These are phyloP conservation scores for Yarrowia yakushimensis DNA, from an alignment of 805 yeast genomes.

Conservation along the genomic window DNA sequence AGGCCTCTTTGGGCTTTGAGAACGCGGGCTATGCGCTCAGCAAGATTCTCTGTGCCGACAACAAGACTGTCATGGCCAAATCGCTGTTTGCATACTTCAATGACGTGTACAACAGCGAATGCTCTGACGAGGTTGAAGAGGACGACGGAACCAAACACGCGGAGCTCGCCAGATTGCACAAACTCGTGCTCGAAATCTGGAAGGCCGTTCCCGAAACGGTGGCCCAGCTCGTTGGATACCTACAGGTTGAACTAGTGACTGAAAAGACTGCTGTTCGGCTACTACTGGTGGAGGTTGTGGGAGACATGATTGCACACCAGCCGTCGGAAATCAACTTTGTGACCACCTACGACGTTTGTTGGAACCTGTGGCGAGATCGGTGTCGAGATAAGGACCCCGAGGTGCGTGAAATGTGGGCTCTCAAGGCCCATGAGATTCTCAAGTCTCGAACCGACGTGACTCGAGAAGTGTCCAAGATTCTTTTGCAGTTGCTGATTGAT, in stretches of 20 bases:
- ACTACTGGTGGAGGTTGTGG: conserved; percentile 70
- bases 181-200: conserved; percentile 67
- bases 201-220: conserved; percentile 69
- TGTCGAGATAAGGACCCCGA: conserved; percentile 61
- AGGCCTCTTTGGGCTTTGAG: conserved; percentile 30
- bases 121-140: conserved; percentile 33
- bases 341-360: conserved; percentile 55
- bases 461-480: conserved; percentile 33
- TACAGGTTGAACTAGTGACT: conserved; percentile 67
- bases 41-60: conserved; percentile 61
- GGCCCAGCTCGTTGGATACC: conserved; percentile 68
- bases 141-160: conserved; percentile 29
- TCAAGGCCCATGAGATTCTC: conserved; percentile 51
- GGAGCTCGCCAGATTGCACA: conserved; percentile 60
- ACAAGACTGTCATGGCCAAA: conserved; percentile 70
- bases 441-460: conserved; percentile 42
- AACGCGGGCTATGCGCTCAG: conserved; percentile 66
- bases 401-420: conserved; percentile 71
- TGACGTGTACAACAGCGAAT: conserved; percentile 57
- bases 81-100: conserved; percentile 75
- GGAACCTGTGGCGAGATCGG: conserved; percentile 70
- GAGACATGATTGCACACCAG: conserved; percentile 52
- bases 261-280: conserved; percentile 63
- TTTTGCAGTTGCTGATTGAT: conserved; percentile 70
- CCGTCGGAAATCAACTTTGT: conserved; percentile 57